These are phyloP conservation scores for Chaetomiaceae sp. DNA, from an alignment of 2,329 filamentous ascomycete genomes.

Conservation along the genomic window DNA sequence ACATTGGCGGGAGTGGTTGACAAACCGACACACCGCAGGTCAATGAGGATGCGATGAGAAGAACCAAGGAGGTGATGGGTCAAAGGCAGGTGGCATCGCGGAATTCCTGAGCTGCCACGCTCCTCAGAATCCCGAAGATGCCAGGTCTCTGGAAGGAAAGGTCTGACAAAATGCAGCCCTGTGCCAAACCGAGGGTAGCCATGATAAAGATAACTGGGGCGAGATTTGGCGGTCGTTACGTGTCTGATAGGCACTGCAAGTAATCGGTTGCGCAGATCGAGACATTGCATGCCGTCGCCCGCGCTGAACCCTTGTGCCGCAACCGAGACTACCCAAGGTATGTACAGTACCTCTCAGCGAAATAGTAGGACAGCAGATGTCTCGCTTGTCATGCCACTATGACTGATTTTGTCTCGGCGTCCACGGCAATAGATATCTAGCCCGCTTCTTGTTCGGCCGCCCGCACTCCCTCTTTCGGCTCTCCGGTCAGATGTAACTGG, in stretches of 20 bases:
- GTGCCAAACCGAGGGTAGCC: conserved; percentile 6
- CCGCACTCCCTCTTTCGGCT: neutral
- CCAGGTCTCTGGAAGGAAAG: neutral
- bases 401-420: neutral
- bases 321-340: conserved; percentile 5
- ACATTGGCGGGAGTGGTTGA: too few species aligned
- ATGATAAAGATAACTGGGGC: conserved; percentile 16
- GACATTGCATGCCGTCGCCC: conserved; percentile 26
- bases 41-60: too few species aligned
- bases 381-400: conserved; percentile 7
- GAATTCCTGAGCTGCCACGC: neutral
- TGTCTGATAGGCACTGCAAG: conserved; percentile 13
- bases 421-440: neutral
- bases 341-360: too few species aligned
- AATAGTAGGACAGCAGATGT: conserved; percentile 6
- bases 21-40: too few species aligned
- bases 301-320: conserved; percentile 20
- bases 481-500: neutral
- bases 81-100: neutral
- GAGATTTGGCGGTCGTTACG: conserved; percentile 13
- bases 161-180: conserved; percentile 7
- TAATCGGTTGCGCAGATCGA: conserved; percentile 21
- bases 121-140: neutral
- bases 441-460: neutral
- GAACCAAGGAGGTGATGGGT: too few species aligned